Base-by-base conservation (phyloP, 2,329 filamentous ascomycete species). In the Cordyceps tenuipes region DNA sequence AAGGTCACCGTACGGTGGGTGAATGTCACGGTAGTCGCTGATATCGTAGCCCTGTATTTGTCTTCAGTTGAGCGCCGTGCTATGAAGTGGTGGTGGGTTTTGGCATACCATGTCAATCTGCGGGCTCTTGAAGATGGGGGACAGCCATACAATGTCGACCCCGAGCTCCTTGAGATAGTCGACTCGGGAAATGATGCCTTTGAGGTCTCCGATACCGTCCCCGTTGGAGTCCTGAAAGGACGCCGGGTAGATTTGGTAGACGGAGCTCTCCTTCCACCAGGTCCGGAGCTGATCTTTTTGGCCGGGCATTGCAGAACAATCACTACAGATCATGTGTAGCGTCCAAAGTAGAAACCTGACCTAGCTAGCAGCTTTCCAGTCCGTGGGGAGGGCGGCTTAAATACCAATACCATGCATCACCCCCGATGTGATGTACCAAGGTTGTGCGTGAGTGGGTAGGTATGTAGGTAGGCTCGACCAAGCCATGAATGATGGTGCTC, bases 1-100 rank as follows among this genome's bases (percentile, higher is more conserved):
- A 44, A 91, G 74, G 19, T 84, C 84, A 17, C 88, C 88, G 63
- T 89, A 91, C 17, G 79, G 79, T 2, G 82, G 76, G 63, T 90
- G 79, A 56, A 91, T 85, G 39, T 74, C 77, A 64, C 82, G 79
- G 65, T 91, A 91, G 70, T 91, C 81, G 13, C 81, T 81, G 57
- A 90, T 82, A 67, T 90, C 88, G 68, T 90, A 90, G 46, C 86
- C 75, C 86, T 76, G 57, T 19, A 21, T 59, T 6, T 12, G 8
- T 48, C 23, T 46, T 54, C 44, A 19, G 47, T 17, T 12, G 9
- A 26, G 19, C n/a, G 26, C 50, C n/a, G 29, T 26, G 21, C 15
- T 41, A 0, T 6, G 10, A 39, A 5, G 29, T 19, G 21, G n/a
- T 17, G 4, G 12, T 7, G 36, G 12, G 34, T 36, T 36, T 36